Evolutionary conservation across 2,329 filamentous ascomycete species (phyloP).

Genomic region (Sarocladium strictum): DNA sequence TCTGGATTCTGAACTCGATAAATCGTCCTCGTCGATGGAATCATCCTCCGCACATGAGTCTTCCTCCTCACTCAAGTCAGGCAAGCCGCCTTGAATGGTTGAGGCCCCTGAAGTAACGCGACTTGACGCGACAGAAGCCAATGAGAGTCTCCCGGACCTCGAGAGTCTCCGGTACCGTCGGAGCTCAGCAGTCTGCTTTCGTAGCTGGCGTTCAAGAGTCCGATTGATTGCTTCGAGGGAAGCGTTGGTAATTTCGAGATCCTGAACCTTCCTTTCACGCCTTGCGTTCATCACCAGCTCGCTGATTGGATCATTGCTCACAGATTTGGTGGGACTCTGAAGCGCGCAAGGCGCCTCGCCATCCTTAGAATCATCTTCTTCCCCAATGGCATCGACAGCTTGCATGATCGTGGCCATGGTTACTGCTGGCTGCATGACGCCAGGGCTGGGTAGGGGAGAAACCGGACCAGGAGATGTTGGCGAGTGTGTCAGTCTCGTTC

Average conservation of each 20-base stretch:
- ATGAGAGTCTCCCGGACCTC: constrained; percentile 68
- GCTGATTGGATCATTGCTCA: constrained; percentile 53
- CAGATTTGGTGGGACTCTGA: constrained; percentile 54
- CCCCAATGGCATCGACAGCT: constrained; percentile 44
- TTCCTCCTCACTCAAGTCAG: constrained; percentile 47
- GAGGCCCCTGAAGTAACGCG: constrained; percentile 38
- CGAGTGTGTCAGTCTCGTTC: constrained; percentile 11
- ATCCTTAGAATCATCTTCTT: constrained; percentile 21
- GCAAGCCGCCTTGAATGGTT: constrained; percentile 37
- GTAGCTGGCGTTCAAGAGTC: constrained; percentile 82
- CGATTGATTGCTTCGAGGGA: constrained; percentile 93
- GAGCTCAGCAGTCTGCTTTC: constrained; percentile 84
- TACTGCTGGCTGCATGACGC: constrained; percentile 28
- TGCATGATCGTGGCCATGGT: constrained; percentile 52
- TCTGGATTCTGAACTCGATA: constrained; percentile 35
- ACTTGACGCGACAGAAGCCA: constrained; percentile 42
- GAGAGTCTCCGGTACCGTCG: constrained; percentile 82
- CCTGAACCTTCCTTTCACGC: constrained; percentile 88
- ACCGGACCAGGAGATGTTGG: constrained; percentile 25
- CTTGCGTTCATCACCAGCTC: constrained; percentile 84
- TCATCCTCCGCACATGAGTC: constrained; percentile 39
- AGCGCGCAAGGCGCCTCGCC: constrained; percentile 28
- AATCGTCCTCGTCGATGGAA: constrained; percentile 46
- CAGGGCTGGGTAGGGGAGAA: constrained; percentile 30
- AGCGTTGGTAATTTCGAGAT: constrained; percentile 93